phyloP scores from a whole-genome alignment of 2,329 filamentous ascomycete genomes.

The Penicillium sp. region DNA sequence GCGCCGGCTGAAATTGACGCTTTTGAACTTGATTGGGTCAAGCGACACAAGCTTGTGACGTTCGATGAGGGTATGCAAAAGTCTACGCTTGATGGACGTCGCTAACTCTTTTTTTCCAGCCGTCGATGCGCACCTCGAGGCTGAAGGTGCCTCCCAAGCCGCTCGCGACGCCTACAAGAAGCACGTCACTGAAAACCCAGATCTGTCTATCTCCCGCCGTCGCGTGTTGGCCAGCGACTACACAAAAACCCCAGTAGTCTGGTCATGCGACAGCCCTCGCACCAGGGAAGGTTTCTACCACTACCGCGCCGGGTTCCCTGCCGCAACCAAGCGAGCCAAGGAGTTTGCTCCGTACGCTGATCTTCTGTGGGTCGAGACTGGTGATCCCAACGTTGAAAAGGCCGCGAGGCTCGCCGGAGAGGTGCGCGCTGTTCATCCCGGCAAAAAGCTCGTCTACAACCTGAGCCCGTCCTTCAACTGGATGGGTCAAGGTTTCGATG shows the following conservation, averaged over 20 bases:
- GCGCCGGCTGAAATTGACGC: conserved; percentile 79
- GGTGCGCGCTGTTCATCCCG: conserved; percentile 71
- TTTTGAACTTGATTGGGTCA: conserved; percentile 88
- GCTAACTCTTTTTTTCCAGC: conserved; percentile 51
- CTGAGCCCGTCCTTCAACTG: conserved; percentile 97
- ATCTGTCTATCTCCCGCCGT: conserved; percentile 79
- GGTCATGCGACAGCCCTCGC: conserved; percentile 89
- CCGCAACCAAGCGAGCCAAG: conserved; percentile 90
- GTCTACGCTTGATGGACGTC: neutral
- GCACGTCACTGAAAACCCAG: conserved; percentile 65
- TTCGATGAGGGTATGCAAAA: conserved; percentile 74
- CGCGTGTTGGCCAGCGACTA: conserved; percentile 72
- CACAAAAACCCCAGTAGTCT: conserved; percentile 72
- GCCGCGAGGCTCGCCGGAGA: conserved; percentile 75
- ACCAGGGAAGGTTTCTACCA: conserved; percentile 76
- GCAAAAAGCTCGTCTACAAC: conserved; percentile 95
- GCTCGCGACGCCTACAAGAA: conserved; percentile 71
- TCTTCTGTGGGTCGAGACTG: conserved; percentile 96
- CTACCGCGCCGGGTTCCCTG: conserved; percentile 72
- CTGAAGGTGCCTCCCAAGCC: conserved; percentile 66
- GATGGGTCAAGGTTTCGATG: conserved; percentile 91
- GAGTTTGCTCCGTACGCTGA: conserved; percentile 92
- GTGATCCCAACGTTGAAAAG: conserved; percentile 80
- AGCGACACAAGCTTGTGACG: conserved; percentile 79
- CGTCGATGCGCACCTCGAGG: conserved; percentile 73